Percentiles rank a stretch among this genome's conserved stretches.
These are phyloP conservation scores for Akanthomyces muscarius DNA, from an alignment of 2,329 filamentous ascomycete species.

Conservation along the genomic window DNA sequence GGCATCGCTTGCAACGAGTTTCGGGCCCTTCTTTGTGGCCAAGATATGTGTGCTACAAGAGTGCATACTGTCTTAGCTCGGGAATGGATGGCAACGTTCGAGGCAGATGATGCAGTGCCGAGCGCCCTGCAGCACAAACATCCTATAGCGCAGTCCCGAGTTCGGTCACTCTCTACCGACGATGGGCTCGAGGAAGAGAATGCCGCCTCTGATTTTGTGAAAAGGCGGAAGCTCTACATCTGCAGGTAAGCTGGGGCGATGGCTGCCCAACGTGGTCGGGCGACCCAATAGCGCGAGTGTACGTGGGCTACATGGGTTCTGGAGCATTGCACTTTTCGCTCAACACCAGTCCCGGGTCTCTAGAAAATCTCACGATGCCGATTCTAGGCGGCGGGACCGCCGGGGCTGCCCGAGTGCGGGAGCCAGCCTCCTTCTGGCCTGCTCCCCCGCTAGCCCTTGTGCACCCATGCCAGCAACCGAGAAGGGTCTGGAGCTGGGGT, in stretches of 20 bases:
- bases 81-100: slow-evolving; percentile 2
- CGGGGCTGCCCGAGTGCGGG: slow-evolving; percentile 10
- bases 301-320: neutral
- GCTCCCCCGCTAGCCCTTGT: slow-evolving; percentile 2
- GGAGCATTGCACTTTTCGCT: neutral
- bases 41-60: neutral
- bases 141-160: neutral
- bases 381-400: slow-evolving; percentile 11
- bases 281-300: neutral
- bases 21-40: neutral
- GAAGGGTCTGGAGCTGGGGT: slow-evolving; percentile 1
- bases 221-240: slow-evolving; percentile 1
- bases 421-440: slow-evolving; percentile 13
- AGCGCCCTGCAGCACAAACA: neutral
- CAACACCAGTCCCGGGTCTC: neutral
- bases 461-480: neutral
- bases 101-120: neutral
- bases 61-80: neutral
- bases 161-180: neutral
- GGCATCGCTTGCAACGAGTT: neutral
- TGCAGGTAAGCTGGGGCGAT: neutral
- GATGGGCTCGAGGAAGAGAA: neutral
- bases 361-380: slow-evolving; percentile 18
- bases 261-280: slow-evolving; percentile 13
- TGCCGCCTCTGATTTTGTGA: neutral